phyloP scores from a whole-genome alignment of 192 early-diverging fungal genomes.

The Geranomyces michiganensis region DNA sequence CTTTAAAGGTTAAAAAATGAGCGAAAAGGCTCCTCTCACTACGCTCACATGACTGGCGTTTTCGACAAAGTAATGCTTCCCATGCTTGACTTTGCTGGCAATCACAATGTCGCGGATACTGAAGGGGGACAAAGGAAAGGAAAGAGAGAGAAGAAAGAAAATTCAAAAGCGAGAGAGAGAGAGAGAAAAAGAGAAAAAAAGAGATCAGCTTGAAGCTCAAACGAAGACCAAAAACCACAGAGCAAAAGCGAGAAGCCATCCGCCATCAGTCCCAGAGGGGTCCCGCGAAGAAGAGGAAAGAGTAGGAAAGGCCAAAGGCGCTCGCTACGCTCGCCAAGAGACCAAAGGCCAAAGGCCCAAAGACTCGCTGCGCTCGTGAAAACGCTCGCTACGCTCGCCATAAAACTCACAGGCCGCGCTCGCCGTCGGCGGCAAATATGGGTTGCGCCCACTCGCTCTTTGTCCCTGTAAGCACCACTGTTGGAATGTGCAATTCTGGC shows the following conservation, averaged over 20 bases:
- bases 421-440: slow-evolving; percentile 4
- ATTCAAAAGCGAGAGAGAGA: no score
- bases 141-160: no score
- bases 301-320: no score
- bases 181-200: background rate
- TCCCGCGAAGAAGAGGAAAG: no score
- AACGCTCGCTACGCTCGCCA: no score
- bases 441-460: slow-evolving; percentile 10
- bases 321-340: no score
- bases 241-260: no score
- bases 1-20: background rate
- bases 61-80: background rate
- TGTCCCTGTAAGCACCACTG: slow-evolving; percentile 11
- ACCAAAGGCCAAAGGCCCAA: no score
- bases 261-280: no score
- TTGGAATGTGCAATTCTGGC: slow-evolving; percentile 2
- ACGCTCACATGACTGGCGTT: slow-evolving; percentile 15
- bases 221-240: background rate
- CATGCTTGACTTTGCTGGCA: background rate
- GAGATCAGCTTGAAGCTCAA: background rate
- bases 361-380: no score
- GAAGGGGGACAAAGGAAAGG: no score
- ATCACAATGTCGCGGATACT: slow-evolving; percentile 10
- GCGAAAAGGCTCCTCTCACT: background rate
- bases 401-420: background rate